These are phyloP conservation scores for Lotmaria passim DNA, from an alignment of 208 protist species.

Conservation along the genomic window DNA sequence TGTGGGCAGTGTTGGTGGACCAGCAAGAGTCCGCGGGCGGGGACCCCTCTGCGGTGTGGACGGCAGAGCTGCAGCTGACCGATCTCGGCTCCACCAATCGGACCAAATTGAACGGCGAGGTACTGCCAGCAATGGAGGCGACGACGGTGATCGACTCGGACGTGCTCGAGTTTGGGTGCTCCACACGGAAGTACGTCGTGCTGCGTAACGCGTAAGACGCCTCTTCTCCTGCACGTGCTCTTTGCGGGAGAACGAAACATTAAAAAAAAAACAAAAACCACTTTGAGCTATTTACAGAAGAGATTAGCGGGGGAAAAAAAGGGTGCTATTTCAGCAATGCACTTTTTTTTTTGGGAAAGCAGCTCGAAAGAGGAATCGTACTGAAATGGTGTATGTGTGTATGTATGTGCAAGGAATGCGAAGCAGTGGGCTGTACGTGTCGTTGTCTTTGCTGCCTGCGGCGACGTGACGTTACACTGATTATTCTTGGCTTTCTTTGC, in stretches of 20 bases:
- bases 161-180: constrained; percentile 74
- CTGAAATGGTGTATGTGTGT: neutral
- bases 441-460: too few species aligned
- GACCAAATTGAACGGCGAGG: constrained; percentile 66
- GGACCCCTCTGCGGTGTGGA: constrained; percentile 46
- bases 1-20: constrained; percentile 38
- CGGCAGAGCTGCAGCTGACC: constrained; percentile 67
- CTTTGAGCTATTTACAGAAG: too few species aligned
- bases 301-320: neutral
- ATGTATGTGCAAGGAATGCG: neutral
- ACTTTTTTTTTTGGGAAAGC: too few species aligned
- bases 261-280: constrained; percentile 9
- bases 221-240: neutral
- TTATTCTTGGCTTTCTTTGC: too few species aligned
- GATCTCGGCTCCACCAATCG: constrained; percentile 84
- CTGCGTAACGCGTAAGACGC: constrained; percentile 39
- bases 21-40: constrained; percentile 38
- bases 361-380: too few species aligned
- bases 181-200: constrained; percentile 76
- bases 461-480: too few species aligned
- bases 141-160: constrained; percentile 68
- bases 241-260: neutral
- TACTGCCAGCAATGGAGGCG: constrained; percentile 38
- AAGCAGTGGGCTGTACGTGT: too few species aligned
- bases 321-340: too few species aligned